A percentile compares a stretch with the other conserved stretches of the same genome.
phyloP scores from a whole-genome alignment of 495 filamentous ascomycete genomes.

The Talaromyces stipitatus region DNA sequence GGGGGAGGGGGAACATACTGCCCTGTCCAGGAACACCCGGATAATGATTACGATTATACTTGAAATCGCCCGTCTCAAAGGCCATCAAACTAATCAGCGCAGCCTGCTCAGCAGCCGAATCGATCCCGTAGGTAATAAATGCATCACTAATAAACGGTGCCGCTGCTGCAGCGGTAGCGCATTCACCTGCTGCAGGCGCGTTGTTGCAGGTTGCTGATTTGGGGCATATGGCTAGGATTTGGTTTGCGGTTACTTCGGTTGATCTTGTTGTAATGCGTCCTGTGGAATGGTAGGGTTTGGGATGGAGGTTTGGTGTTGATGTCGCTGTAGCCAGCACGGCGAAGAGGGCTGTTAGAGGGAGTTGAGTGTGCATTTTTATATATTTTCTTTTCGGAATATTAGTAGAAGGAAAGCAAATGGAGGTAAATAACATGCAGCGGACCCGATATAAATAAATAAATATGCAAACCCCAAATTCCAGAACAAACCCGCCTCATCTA shows the following conservation, averaged over 20 bases:
- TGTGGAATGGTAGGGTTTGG: slow-evolving; percentile 8
- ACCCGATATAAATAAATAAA: neutral
- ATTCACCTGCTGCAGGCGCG: slow-evolving; percentile 44
- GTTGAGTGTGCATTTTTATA: slow-evolving; percentile 4
- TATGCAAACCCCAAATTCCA: neutral
- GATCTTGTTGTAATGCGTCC: neutral
- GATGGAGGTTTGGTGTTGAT: slow-evolving; percentile 8
- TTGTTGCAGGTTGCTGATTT: slow-evolving; percentile 36
- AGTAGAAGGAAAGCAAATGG: neutral
- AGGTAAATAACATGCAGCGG: slow-evolving; percentile 2
- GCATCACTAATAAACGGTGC: slow-evolving; percentile 47
- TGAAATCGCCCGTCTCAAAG: slow-evolving; percentile 61
- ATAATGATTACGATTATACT: slow-evolving; percentile 58
- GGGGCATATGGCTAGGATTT: slow-evolving; percentile 46
- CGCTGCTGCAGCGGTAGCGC: slow-evolving; percentile 57
- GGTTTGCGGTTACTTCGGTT: slow-evolving; percentile 27
- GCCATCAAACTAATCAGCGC: slow-evolving; percentile 57
- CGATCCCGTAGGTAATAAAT: slow-evolving; percentile 50
- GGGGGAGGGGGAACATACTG: slow-evolving; percentile 32
- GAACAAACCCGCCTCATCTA: neutral
- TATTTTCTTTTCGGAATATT: neutral
- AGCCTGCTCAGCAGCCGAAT: slow-evolving; percentile 47
- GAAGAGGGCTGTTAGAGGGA: slow-evolving; percentile 9
- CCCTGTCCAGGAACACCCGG: slow-evolving; percentile 64
- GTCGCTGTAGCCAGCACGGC: slow-evolving; percentile 9